phyloP scores from a whole-genome alignment of 306 rosid genomes.

The Ormosia semicastrata region DNA sequence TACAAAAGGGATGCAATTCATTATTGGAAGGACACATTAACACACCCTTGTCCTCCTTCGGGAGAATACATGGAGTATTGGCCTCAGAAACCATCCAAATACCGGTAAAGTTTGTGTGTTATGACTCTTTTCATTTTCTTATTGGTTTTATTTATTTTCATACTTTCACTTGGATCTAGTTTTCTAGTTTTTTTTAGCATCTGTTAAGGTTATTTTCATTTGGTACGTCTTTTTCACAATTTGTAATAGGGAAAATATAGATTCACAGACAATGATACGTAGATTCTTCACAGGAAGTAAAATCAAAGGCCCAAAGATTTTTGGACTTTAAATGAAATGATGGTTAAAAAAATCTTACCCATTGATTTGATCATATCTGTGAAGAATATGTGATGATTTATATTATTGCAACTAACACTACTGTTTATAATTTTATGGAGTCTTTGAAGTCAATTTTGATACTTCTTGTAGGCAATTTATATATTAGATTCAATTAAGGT shows the following conservation, averaged over 20 bases:
- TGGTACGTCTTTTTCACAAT: neutral
- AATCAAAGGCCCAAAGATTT: neutral
- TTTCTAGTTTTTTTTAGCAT: neutral
- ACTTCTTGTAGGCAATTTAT: neutral
- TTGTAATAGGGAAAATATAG: neutral
- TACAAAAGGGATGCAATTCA: conserved; percentile 33
- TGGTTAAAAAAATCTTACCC: no score
- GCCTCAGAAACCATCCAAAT: conserved; percentile 64
- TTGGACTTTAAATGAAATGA: neutral
- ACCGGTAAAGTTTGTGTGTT: conserved; percentile 22
- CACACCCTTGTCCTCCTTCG: conserved; percentile 57
- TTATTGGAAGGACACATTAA: conserved; percentile 71
- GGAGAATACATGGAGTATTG: conserved; percentile 50
- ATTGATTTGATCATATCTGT: no score
- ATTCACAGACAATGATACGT: neutral
- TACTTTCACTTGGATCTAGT: neutral
- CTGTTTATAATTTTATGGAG: neutral
- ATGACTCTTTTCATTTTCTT: neutral
- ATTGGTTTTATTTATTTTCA: neutral
- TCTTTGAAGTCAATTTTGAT: neutral
- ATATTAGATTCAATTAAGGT: neutral
- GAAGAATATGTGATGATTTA: no score
- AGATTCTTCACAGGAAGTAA: neutral
- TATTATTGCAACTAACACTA: no score
- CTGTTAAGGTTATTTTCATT: neutral